phyloP scores from a whole-genome alignment of 306 rosid species.

The Trifolium repens region DNA sequence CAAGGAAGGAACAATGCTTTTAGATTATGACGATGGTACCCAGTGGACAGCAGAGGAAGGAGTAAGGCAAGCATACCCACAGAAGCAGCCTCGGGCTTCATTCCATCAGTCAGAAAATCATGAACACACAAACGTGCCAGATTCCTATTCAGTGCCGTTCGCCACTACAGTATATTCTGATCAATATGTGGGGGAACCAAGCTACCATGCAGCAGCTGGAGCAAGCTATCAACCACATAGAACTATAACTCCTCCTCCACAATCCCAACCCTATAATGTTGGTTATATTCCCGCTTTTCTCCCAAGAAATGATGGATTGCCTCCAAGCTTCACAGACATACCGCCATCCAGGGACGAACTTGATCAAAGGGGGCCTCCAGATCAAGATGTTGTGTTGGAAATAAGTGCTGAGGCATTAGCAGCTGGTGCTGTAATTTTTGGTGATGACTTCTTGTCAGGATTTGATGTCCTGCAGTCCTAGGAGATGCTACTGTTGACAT shows the following conservation, averaged over 20 bases:
- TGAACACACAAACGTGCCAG: constrained; percentile 40
- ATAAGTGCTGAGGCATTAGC: constrained; percentile 82
- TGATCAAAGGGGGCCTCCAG: constrained; percentile 46
- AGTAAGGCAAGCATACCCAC: constrained; percentile 42
- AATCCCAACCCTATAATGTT: constrained; percentile 62
- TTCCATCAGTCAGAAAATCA: constrained; percentile 48
- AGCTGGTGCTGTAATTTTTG: constrained; percentile 84
- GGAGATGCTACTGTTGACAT: constrained; percentile 53
- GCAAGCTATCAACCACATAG: constrained; percentile 55
- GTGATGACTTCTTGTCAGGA: constrained; percentile 83
- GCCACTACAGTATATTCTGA: constrained; percentile 53
- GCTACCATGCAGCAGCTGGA: constrained; percentile 53
- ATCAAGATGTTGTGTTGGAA: constrained; percentile 60
- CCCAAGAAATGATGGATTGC: constrained; percentile 51
- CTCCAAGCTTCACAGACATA: constrained; percentile 52
- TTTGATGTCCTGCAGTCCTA: constrained; percentile 55
- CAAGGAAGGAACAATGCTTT: constrained; percentile 48
- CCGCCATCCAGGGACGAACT: constrained; percentile 52
- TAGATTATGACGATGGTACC: constrained; percentile 45
- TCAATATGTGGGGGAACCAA: constrained; percentile 53
- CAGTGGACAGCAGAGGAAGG: constrained; percentile 52
- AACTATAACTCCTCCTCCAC: constrained; percentile 64
- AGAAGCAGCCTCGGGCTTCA: constrained; percentile 48
- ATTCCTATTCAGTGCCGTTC: constrained; percentile 49
- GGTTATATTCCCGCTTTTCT: constrained; percentile 65